Base-by-base conservation (phyloP, 306 rosid species). In the Astragalus membranaceus region DNA sequence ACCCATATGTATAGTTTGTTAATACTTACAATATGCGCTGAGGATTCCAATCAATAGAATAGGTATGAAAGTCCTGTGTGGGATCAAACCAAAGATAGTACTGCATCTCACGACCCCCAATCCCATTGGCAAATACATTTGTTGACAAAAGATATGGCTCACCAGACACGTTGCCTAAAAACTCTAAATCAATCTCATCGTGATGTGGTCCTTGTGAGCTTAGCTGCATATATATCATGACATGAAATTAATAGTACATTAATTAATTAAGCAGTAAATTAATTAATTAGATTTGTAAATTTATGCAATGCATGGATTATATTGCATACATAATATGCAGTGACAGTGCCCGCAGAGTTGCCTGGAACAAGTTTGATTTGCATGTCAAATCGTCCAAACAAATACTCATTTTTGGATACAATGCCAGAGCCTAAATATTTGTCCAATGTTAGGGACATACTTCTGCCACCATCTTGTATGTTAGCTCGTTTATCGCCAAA, bases 81-180 rank as follows among this genome's bases (percentile, higher is more conserved):
- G 86, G 86, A 67, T 82, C 86, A 55, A 79, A 82, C 86, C 83
- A 82, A 48, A 79, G 83, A 64, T 82, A 79, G 66, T 10, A 79
- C 1, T 82, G 86, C 43, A 78, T 6, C 60, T 82, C 86, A 6
- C 78, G 81, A 53, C 72, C 79, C 0, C 86, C 83, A 16, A 29
- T 15, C 8, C 86, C 83, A 59, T 82, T 16, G 2, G 83, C 79
- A 61, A 44, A 82, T 17, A 82, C 13, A 41, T 82, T 82, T 3
- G 86, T 82, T 23, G 83, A 79, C 42, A 82, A 68, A 14, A 79
- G 17, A 39, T 82, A 82, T 15, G 83, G 86, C 17, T 79, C 76
- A 37, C 86, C 83, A 8, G 76, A 12, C 44, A 79, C 48, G 70
- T 82, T 82, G 0, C 83, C 83, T 29, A 82, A 32, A 48, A 82